phyloP scores from a whole-genome alignment of 2,329 filamentous ascomycete species.

The Niveomyces coronatus region DNA sequence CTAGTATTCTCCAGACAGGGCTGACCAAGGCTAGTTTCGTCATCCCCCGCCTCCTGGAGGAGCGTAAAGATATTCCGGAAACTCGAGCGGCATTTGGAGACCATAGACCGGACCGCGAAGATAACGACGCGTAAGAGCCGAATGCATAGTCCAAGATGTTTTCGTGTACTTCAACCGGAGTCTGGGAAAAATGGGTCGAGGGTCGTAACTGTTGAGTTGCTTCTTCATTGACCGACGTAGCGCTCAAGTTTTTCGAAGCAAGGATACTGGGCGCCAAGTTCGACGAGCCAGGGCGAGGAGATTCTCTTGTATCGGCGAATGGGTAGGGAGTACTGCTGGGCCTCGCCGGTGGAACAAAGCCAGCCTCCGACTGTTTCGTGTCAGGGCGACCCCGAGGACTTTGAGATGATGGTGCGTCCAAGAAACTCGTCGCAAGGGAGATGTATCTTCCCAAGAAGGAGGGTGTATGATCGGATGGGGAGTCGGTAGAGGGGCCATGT shows the following conservation, averaged over 20 bases:
- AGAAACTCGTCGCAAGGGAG: not conserved
- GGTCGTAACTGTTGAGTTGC: slow-evolving; percentile 9
- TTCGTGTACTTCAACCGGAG: slow-evolving; percentile 63
- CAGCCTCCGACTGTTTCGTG: not conserved
- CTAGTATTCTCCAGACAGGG: slow-evolving; percentile 52
- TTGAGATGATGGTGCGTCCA: not conserved
- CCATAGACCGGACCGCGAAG: slow-evolving; percentile 45
- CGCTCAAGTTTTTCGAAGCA: slow-evolving; percentile 8
- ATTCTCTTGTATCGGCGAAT: slow-evolving; percentile 33
- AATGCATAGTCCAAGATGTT: slow-evolving; percentile 62
- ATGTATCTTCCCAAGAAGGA: not conserved
- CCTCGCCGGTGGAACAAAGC: slow-evolving; percentile 28
- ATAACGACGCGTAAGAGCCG: slow-evolving; percentile 48
- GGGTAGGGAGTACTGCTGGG: slow-evolving; percentile 53
- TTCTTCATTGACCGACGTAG: not conserved
- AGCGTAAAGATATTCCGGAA: slow-evolving; percentile 55
- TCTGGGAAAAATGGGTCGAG: slow-evolving; percentile 32
- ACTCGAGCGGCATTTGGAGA: slow-evolving; percentile 44
- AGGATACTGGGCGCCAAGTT: slow-evolving; percentile 19
- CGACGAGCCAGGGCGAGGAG: slow-evolving; percentile 19
- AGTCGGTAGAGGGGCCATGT: not conserved
- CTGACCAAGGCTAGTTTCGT: slow-evolving; percentile 55
- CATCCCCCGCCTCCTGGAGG: slow-evolving; percentile 56
- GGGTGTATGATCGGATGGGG: not conserved
- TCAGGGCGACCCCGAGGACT: slow-evolving; percentile 2